These are phyloP conservation scores for Clarireedia hainanense DNA, from an alignment of 2,329 filamentous ascomycete species.

Conservation along the genomic window DNA sequence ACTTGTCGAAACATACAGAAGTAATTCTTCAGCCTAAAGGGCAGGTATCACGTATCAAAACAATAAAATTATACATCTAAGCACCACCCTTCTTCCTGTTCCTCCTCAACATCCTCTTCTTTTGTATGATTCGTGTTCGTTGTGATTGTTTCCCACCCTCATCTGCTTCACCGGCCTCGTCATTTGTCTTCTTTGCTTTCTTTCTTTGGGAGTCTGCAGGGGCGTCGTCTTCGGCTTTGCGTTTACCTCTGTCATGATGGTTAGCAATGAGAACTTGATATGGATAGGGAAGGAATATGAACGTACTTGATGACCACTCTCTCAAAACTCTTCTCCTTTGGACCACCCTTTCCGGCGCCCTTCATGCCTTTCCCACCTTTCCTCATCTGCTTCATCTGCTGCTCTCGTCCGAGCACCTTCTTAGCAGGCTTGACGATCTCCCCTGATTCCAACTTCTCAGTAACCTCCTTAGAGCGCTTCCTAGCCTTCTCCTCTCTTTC, in stretches of 20 bases:
- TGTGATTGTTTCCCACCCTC: slow-evolving; percentile 49
- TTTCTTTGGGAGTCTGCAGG: neutral
- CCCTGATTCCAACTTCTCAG: slow-evolving; percentile 27
- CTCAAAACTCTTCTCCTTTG: slow-evolving; percentile 18
- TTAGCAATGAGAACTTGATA: neutral
- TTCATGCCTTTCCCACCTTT: slow-evolving; percentile 28
- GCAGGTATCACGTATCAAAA: neutral
- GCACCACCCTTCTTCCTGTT: slow-evolving; percentile 30
- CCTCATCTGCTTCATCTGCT: slow-evolving; percentile 30
- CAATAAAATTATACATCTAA: neutral
- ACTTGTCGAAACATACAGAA: too few species aligned
- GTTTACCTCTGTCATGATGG: slow-evolving; percentile 7
- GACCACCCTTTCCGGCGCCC: slow-evolving; percentile 12
- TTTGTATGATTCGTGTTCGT: slow-evolving; percentile 72
- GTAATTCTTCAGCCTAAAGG: neutral
- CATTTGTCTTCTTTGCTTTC: slow-evolving; percentile 10
- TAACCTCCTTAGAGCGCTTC: slow-evolving; percentile 31
- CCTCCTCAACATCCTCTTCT: slow-evolving; percentile 74
- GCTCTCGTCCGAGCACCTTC: slow-evolving; percentile 25
- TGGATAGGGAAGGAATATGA: neutral
- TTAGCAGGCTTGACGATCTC: slow-evolving; percentile 28
- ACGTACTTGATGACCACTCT: slow-evolving; percentile 13
- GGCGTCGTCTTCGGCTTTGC: slow-evolving; percentile 8
- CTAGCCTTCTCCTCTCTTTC: slow-evolving; percentile 52
- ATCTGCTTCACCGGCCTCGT: slow-evolving; percentile 26